Conservation (phyloP, 140 eudicot genomes). For the Oenanthe javanica region DNA sequence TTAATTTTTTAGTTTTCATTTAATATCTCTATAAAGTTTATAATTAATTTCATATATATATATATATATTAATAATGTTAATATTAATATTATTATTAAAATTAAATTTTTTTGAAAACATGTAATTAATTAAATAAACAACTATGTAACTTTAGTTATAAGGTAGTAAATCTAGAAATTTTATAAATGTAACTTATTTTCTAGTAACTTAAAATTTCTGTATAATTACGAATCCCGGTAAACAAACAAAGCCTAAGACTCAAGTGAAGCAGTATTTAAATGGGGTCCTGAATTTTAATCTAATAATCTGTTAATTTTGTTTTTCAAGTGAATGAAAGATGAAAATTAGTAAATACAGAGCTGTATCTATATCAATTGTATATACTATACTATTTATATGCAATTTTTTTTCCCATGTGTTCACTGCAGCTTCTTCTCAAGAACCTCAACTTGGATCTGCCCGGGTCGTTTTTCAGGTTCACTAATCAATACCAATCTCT, state of each 20-base stretch:
- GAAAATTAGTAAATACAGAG: background rate
- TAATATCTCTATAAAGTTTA: no score
- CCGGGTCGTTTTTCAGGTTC: constrained; percentile 94
- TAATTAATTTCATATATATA: no score
- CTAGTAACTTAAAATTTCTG: no score
- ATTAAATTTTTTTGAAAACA: no score
- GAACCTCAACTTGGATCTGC: constrained; percentile 67
- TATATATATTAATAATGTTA: no score
- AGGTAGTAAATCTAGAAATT: no score
- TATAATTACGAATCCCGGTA: no score
- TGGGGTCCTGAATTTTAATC: background rate
- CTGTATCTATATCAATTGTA: constrained; percentile 3
- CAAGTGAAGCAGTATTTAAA: background rate
- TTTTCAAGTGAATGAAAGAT: background rate
- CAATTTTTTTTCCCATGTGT: constrained; percentile 11
- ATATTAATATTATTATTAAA: no score
- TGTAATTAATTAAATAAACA: no score
- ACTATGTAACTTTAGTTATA: no score
- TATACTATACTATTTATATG: constrained; percentile 4
- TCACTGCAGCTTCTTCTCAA: constrained; percentile 22
- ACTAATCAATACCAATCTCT: background rate
- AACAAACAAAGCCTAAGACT: background rate
- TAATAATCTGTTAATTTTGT: background rate
- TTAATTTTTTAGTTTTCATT: no score
- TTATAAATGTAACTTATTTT: no score